Evolutionary conservation across 345 rosid genomes (phyloP).

Genomic region (Isatis tinctoria): DNA sequence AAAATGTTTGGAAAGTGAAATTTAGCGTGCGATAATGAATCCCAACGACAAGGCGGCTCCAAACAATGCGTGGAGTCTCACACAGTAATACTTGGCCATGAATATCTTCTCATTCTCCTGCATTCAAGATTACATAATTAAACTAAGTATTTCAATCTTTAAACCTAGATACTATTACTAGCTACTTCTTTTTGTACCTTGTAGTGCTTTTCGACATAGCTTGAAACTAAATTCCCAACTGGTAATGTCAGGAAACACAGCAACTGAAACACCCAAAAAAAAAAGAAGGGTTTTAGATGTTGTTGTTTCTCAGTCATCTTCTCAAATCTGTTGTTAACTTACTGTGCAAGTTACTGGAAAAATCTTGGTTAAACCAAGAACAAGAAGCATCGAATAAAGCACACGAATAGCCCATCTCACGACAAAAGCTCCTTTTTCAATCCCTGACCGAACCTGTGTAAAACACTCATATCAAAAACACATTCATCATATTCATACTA

Average conservation of each 20-base stretch:
- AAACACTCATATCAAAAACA: neutral
- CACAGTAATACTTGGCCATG: constrained; percentile 94
- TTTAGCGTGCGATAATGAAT: constrained; percentile 43
- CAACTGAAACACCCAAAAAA: constrained; percentile 40
- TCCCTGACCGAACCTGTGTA: constrained; percentile 71
- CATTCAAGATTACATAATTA: neutral
- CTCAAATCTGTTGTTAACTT: constrained; percentile 35
- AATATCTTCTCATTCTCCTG: constrained; percentile 77
- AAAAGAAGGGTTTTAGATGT: neutral
- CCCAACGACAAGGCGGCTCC: constrained; percentile 79
- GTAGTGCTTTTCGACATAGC: constrained; percentile 70
- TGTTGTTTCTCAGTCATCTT: neutral
- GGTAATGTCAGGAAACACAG: constrained; percentile 71
- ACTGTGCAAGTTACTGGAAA: constrained; percentile 66
- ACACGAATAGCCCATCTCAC: constrained; percentile 47
- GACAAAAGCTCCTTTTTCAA: constrained; percentile 49
- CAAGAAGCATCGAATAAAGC: constrained; percentile 45
- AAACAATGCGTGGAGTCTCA: constrained; percentile 69
- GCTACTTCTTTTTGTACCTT: constrained; percentile 38
- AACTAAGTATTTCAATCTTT: neutral
- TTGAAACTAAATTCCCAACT: constrained; percentile 55
- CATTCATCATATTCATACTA: neutral
- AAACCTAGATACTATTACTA: neutral
- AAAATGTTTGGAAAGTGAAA: neutral
- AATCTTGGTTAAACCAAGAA: constrained; percentile 48